Evolutionary conservation across 176 grass and related monocot species (phyloP), one percentile per base, ranked within the genome.

Genomic region (Carex scoparia): DNA sequence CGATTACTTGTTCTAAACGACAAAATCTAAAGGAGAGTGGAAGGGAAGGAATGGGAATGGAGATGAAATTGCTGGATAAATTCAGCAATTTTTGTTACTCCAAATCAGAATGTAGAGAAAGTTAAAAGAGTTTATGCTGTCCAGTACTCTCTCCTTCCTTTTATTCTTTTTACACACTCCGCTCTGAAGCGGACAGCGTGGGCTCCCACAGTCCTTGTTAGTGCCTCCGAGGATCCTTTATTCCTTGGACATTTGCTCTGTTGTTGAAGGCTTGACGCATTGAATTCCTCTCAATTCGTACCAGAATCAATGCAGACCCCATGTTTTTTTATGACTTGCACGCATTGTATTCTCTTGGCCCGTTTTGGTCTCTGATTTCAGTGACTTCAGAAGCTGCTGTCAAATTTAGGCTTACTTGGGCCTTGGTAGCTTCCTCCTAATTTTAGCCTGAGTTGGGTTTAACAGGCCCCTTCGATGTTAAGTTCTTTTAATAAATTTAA

Each of bases 301-400:
- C n/a, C 38, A 74, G 70, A 51, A 74, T 74, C 70, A 28, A 56
- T 33, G 49, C 27, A 30, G 28, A 46, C 14, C 27, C 49, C 49
- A 57, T 77, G 49, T 12, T 32, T 32, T 3, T 56, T 54, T 10
- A 33, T 16, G 11, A 56, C 46, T 75, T 30, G 15, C 44, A 77
- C 27, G 73, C 73, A 57, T 77, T 57, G 71, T 46, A 77, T 33
- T 77, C 51, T 54, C 14, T 56, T 54, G 73, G 73, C 49, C 73
- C 5, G 1, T 77, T 76, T 55, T 3, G 1, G 72, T 0, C 5
- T 23, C 10, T 51, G 15, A 9, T 13, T 27, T 74, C 42, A 1
- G 3, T 46, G n/a, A 74, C 28, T 74, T 74, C 8, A 51, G 5
- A 74, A 32, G 51, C 49, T 31, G 9, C 27, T 77, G 27, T 77